Evolutionary conservation across 2,329 filamentous ascomycete species (phyloP), one percentile per base, ranked within the genome.

Genomic region (Fusarium luffae): DNA sequence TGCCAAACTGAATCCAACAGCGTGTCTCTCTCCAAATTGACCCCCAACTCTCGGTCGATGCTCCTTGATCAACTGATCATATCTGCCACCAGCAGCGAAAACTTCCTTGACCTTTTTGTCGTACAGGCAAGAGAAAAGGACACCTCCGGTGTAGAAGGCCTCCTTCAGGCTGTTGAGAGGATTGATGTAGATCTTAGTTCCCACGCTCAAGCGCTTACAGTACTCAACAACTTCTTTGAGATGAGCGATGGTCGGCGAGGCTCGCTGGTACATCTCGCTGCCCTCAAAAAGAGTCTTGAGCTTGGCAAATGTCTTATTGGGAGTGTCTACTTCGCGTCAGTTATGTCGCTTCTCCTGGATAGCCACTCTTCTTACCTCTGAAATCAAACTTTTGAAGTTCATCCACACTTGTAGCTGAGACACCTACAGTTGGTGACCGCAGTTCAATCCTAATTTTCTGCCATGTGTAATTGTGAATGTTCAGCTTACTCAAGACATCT

Each of bases 321-420:
- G 84, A 0, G 84, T 84, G 65, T 88, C 87, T 88, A 40, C 5
- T 10, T 13, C 8, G 50, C 56, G 55, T 77, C 66, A 78, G 74
- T 47, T 52, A 32, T 37, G n/a, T 41, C 23, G 13, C 5, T 19
- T 21, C 19, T 16, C 9, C 8, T 27, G 27, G 7, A 14, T 7
- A 28, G 32, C 11, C 21, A 27, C 34, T 21, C 5, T 32, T 74
- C 82, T 74, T 81, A 90, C 90, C 90, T 82, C 93, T 87, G 79
- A 97, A 98, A 77, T 99, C 94, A 77, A 98, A 99, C 8, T 90
- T 89, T 71, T 93, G 89, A 59, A 99, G 85, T 75, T 98, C 95
- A 73, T 98, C 94, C 48, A 99, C 86, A 44, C 93, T 97, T 4
- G 94, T 98, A 14, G 93, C 92, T 5, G 94, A 92, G 19, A 98